Evolutionary conservation across 2,329 filamentous ascomycete species (phyloP), one percentile per base, ranked within the genome.

Genomic region (Chaetomium sp.): DNA sequence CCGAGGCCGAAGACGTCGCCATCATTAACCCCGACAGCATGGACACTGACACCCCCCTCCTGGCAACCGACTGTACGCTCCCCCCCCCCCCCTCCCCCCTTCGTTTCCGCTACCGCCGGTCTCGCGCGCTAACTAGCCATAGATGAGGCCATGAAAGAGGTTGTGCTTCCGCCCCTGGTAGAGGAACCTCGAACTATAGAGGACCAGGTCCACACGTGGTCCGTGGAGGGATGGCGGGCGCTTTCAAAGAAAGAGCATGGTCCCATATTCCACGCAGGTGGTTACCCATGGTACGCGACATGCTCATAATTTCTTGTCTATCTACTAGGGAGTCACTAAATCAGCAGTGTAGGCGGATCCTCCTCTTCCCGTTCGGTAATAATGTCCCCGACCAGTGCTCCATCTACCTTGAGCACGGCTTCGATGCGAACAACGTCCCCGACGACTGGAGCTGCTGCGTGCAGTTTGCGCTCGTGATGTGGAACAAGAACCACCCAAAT

Each of bases 381-480:
- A 94, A 96, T 70, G 91, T 93, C 23, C 42, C 58, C 63, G 94
- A 98, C 70, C 90, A 92, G 74, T 92, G 90, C 55, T 98, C 95
- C 6, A 92, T 99, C 76, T 99, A 98, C 77, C 86, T 99, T 25
- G 95, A 99, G 77, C 95, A 98, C 76, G 95, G 92, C 53, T 97
- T 91, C 78, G 90, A 92, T 27, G 82, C 90, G 23, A 80, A 79
- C 68, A 86, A 87, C 66, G 85, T 94, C 12, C 92, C 94, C 13
- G 91, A 97, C 53, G 91, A 96, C 75, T 99, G 94, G 92, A 95
- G 93, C 77, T 94, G 92, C 72, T 99, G 95, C 75, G 92, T 96
- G 53, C 95, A 98, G 75, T 99, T 99, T 77, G 89, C 91, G 65
- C 83, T 99, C 57, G 94, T 98, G 4, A 82, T 99, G 62, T 97